A percentile compares a stretch with the other conserved stretches of the same genome.
Conservation (phyloP, 1,284 basidiomycete species). For the Fomitiporia mediterranea region DNA sequence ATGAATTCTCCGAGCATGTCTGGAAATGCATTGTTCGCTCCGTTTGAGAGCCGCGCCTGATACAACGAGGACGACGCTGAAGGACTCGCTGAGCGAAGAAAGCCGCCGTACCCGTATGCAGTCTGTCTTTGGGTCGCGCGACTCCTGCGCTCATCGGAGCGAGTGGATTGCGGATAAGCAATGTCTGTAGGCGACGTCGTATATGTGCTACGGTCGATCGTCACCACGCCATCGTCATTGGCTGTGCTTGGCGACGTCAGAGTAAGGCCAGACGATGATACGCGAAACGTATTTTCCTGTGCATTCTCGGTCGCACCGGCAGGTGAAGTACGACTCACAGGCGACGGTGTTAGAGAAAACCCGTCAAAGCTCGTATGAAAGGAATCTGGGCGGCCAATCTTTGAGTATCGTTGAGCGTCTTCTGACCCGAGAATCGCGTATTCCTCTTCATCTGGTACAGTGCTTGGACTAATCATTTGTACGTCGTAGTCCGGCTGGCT, state of each 20-base stretch:
- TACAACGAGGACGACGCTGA: constrained; percentile 18
- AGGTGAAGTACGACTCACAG: constrained; percentile 7
- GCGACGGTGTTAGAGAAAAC: constrained; percentile 17
- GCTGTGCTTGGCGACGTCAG: constrained; percentile 7
- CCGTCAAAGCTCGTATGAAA: constrained; percentile 19
- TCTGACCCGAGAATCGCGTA: constrained; percentile 4
- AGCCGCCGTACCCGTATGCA: constrained; percentile 4
- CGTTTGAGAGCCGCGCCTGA: not conserved
- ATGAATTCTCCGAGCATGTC: constrained; percentile 13
- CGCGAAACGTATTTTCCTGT: constrained; percentile 5
- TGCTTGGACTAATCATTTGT: constrained; percentile 20
- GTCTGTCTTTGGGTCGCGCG: constrained; percentile 4
- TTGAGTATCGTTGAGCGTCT: constrained; percentile 3
- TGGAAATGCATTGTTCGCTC: not conserved
- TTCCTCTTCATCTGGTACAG: constrained; percentile 2
- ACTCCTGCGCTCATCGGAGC: constrained; percentile 1
- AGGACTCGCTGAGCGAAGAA: constrained; percentile 15
- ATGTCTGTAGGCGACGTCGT: constrained; percentile 16
- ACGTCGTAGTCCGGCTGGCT: constrained; percentile 14
- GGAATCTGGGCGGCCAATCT: constrained; percentile 7
- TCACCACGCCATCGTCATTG: constrained; percentile 10
- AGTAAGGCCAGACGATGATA: constrained; percentile 13
- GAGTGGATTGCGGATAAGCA: constrained; percentile 3
- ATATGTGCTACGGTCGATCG: constrained; percentile 13
- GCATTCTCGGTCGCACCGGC: constrained; percentile 16